Base-by-base conservation (phyloP, 495 filamentous ascomycete genomes). In the Talaromyces liani region DNA sequence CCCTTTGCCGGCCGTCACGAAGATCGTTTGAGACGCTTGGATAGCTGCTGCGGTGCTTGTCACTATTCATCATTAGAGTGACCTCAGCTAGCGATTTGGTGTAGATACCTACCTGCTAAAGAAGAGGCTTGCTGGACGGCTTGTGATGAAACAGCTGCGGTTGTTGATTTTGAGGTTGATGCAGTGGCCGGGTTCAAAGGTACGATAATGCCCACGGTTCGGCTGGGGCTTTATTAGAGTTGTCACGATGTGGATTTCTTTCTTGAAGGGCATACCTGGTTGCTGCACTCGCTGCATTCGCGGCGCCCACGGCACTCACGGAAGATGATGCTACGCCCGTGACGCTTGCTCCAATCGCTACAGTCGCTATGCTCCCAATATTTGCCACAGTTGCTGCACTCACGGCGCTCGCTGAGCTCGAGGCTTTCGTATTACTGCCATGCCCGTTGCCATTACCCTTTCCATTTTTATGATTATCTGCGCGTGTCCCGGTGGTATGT, bases 111-210 rank as follows among this genome's bases (percentile, higher is more conserved):
- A 58, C 56, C 16, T n/a, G 29, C 56, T 20, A 14, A n/a, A 18
- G 56, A 58, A 33, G 56, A 58, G 10, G 56, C 56, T 39, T 34
- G 27, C 14, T 22, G 27, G n/a, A 58, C 33, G 4, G 56, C 56
- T 39, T 58, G 25, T 14, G 56, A 34, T n/a, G 56, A 34, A 20
- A 25, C 25, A 12, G 18, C n/a, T 20, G 45, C 18, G 1, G 45
- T 49, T 1, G 45, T 20, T 22, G 45, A 18, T 18, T 5, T 49
- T 16, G 45, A 18, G n/a, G 18, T 20, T 20, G 45, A 18, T 18
- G 45, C 45, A 8, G 56, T 58, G 1, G 56, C 56, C 29, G 56
- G 56, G 16, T 58, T 58, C 16, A 58, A 33, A n/a, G 56, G 56
- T 12, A 36, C 56, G 14, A 58, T 58, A 34, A 58, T 22, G 3